Percentiles rank a stretch among this genome's conserved stretches.
These are phyloP conservation scores for Hapsidospora chrysogenum DNA, from an alignment of 495 filamentous ascomycete species.

Conservation along the genomic window DNA sequence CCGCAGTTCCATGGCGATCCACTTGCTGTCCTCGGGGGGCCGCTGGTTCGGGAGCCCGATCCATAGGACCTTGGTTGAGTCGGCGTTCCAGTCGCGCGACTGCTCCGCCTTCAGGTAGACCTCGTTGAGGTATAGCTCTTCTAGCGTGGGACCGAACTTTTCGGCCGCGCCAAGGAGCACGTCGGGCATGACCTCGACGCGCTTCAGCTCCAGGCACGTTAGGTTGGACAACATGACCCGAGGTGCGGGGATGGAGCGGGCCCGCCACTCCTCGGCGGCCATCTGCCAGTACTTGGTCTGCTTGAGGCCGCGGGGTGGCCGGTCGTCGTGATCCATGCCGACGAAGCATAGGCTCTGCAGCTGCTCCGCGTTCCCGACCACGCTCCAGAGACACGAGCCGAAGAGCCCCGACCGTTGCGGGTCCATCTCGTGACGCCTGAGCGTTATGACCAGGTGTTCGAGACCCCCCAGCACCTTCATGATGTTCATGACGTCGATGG, in stretches of 20 bases:
- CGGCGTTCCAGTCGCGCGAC: constrained; percentile 1
- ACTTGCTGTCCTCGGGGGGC: constrained; percentile 5
- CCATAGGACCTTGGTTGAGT: constrained; percentile 9
- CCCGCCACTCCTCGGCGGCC: constrained; percentile 8
- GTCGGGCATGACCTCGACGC: constrained; percentile 8
- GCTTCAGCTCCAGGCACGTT: constrained; percentile 10
- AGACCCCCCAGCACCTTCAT: constrained; percentile 5
- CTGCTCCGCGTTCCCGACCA: constrained; percentile 9
- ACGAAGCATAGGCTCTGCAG: constrained; percentile 10
- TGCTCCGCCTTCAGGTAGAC: constrained; percentile 11
- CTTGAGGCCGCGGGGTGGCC: constrained; percentile 3
- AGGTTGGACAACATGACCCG: constrained; percentile 6
- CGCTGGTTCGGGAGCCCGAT: constrained; percentile 10
- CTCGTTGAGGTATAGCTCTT: constrained; percentile 10
- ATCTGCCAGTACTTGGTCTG: constrained; percentile 5
- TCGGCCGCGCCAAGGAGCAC: constrained; percentile 3
- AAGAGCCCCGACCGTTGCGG: constrained; percentile 5
- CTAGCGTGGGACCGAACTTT: constrained; percentile 6
- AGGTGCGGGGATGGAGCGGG: constrained; percentile 7
- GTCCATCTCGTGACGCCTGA: constrained; percentile 8
- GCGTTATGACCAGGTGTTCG: constrained; percentile 7
- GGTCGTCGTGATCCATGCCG: constrained; percentile 8
- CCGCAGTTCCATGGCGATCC: constrained; percentile 10
- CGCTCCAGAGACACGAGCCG: constrained; percentile 10
- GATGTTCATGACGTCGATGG: constrained; percentile 13